Percentiles rank a stretch among this genome's conserved stretches.
phyloP scores from a whole-genome alignment of 768 basidiomycete species.

The Coprinellus micaceus region DNA sequence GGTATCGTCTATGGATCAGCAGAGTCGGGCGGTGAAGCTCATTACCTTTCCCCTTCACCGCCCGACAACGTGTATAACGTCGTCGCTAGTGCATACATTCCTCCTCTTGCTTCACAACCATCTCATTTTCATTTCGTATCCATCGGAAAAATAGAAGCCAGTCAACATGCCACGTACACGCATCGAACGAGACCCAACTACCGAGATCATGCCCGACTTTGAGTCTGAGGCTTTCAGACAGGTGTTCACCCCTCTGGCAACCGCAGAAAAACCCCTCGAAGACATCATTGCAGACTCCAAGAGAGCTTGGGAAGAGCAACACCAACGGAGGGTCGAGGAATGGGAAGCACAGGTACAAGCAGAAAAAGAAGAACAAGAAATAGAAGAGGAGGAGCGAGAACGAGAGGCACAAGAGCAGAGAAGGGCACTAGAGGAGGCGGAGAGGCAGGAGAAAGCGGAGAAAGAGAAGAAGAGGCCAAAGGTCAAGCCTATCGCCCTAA shows the following conservation, averaged over 20 bases:
- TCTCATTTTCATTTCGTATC: background rate
- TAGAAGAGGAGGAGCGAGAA: background rate
- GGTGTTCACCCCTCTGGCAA: background rate
- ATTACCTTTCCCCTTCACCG: background rate
- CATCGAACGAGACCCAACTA: no score
- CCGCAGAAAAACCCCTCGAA: background rate
- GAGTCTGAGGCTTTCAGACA: background rate
- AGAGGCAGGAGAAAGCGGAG: background rate
- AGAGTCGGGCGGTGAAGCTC: background rate
- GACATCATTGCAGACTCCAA: background rate
- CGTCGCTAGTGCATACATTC: background rate
- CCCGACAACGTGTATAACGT: background rate
- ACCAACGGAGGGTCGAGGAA: background rate
- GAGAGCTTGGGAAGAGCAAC: background rate
- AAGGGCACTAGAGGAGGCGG: background rate
- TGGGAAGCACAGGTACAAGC: background rate
- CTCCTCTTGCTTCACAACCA: background rate
- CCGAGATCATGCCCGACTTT: slow-evolving; percentile 8
- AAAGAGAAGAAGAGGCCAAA: slow-evolving; percentile 9
- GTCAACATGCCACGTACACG: background rate
- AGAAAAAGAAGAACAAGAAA: background rate
- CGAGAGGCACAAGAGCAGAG: background rate
- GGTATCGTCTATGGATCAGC: no score
- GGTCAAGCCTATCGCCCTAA: slow-evolving; percentile 3
- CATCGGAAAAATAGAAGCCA: background rate